phyloP scores from a whole-genome alignment of 208 protist species.

The Leishmania tropica region DNA sequence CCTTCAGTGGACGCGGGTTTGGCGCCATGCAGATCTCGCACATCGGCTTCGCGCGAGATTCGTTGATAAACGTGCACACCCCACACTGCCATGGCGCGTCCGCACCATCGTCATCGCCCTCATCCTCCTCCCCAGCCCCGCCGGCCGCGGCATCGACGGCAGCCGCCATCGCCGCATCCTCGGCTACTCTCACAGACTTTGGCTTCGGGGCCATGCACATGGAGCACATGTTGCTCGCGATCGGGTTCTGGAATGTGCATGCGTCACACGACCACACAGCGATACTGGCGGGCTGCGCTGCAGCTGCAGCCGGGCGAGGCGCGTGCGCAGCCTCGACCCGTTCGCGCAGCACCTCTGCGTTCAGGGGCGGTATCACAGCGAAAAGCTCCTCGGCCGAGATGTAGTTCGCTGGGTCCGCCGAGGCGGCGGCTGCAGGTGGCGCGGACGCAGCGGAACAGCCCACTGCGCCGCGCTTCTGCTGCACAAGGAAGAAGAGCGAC shows the following conservation, averaged over 20 bases:
- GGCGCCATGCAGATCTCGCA: slow-evolving; percentile 55
- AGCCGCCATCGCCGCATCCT: slow-evolving; percentile 10
- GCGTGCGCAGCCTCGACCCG: slow-evolving; percentile 13
- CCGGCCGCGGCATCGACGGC: neutral
- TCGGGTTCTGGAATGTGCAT: slow-evolving; percentile 59
- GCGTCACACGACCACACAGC: slow-evolving; percentile 44
- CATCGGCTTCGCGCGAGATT: slow-evolving; percentile 33
- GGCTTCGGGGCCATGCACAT: slow-evolving; percentile 44
- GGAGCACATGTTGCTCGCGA: slow-evolving; percentile 26
- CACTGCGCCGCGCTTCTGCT: slow-evolving; percentile 8
- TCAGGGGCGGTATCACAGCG: slow-evolving; percentile 21
- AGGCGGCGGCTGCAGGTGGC: neutral
- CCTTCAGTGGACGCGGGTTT: slow-evolving; percentile 48
- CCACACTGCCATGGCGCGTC: slow-evolving; percentile 62
- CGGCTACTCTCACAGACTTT: slow-evolving; percentile 19
- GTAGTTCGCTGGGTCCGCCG: neutral
- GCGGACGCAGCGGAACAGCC: neutral
- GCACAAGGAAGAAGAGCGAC: slow-evolving; percentile 32
- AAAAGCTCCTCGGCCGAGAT: slow-evolving; percentile 31
- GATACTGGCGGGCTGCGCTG: neutral
- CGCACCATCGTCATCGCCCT: slow-evolving; percentile 28
- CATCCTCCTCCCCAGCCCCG: slow-evolving; percentile 5
- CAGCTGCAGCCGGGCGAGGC: neutral
- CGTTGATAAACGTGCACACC: slow-evolving; percentile 71
- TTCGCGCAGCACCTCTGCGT: slow-evolving; percentile 24